A percentile compares a stretch with the other conserved stretches of the same genome.
Conservation (phyloP, 352 stramenopile genomes). For the Aphanomyces stellatus region DNA sequence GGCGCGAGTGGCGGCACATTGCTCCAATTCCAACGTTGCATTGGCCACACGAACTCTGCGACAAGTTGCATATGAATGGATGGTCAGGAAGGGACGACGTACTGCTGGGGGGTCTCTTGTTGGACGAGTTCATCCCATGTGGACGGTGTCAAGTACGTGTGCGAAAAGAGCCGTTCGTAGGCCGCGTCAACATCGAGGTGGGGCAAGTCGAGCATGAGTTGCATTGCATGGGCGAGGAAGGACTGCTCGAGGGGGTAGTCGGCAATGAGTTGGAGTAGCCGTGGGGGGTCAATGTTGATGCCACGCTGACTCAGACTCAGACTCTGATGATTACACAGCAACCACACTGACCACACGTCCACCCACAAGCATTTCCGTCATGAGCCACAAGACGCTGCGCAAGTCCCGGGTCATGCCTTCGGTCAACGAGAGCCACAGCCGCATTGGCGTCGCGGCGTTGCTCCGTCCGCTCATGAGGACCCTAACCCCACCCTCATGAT, state of each 20-base stretch:
- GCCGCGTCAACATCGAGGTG: background rate
- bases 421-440: background rate
- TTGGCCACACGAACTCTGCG: background rate
- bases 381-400: background rate
- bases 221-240: background rate
- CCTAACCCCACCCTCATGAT: too few relatives aligned
- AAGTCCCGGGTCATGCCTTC: background rate
- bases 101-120: background rate
- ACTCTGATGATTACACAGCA: background rate
- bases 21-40: background rate
- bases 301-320: background rate
- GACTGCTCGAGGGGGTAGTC: constrained; percentile 2
- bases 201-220: background rate
- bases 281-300: background rate
- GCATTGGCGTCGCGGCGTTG: too few relatives aligned
- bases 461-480: too few relatives aligned
- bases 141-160: background rate
- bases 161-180: background rate
- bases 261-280: background rate
- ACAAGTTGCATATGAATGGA: background rate
- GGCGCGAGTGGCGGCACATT: background rate
- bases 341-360: background rate
- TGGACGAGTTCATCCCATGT: background rate
- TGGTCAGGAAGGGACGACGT: background rate
- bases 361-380: constrained; percentile 6